These are phyloP conservation scores for Rubroboletus pulcherrimus DNA, from an alignment of 768 basidiomycete species.

Conservation along the genomic window DNA sequence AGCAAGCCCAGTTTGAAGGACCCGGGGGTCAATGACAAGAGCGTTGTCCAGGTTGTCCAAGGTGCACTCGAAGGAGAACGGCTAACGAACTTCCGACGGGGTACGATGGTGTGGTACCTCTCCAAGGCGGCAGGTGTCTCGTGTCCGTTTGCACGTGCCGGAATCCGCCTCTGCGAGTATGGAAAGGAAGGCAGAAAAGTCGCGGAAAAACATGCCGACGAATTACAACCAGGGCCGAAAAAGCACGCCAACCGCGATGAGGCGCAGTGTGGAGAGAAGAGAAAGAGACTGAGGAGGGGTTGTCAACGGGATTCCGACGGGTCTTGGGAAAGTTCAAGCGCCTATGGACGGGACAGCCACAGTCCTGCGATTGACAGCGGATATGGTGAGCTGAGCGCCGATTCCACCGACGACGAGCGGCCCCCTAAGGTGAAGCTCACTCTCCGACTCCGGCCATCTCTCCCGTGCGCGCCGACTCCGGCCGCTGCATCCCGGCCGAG, in stretches of 20 bases:
- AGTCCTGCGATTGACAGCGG: constrained; percentile 27
- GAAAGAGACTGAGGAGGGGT: constrained; percentile 39
- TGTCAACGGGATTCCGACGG: constrained; percentile 24
- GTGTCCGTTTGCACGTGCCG: constrained; percentile 70
- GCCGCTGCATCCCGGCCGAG: constrained; percentile 13
- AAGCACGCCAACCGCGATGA: constrained; percentile 35
- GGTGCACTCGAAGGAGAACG: constrained; percentile 30
- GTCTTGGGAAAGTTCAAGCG: constrained; percentile 7
- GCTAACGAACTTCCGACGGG: constrained; percentile 69
- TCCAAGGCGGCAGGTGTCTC: constrained; percentile 69
- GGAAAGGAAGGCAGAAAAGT: constrained; percentile 44
- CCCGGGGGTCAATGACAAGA: constrained; percentile 26
- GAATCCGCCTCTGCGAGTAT: constrained; percentile 71
- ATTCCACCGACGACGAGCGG: constrained; percentile 34
- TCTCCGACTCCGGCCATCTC: constrained; percentile 50
- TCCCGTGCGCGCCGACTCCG: constrained; percentile 21
- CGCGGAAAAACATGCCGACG: constrained; percentile 24
- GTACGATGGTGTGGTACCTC: constrained; percentile 80
- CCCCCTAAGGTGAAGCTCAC: constrained; percentile 69
- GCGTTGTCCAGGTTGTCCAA: neutral
- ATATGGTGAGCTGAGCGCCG: constrained; percentile 21
- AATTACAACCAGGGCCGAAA: constrained; percentile 38
- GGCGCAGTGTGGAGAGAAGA: constrained; percentile 44
- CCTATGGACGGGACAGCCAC: constrained; percentile 8
- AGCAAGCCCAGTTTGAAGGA: constrained; percentile 23